Evolutionary conservation across 495 filamentous ascomycete genomes (phyloP), one percentile per base, ranked within the genome.

Genomic region (Penicillium simplicissimum): DNA sequence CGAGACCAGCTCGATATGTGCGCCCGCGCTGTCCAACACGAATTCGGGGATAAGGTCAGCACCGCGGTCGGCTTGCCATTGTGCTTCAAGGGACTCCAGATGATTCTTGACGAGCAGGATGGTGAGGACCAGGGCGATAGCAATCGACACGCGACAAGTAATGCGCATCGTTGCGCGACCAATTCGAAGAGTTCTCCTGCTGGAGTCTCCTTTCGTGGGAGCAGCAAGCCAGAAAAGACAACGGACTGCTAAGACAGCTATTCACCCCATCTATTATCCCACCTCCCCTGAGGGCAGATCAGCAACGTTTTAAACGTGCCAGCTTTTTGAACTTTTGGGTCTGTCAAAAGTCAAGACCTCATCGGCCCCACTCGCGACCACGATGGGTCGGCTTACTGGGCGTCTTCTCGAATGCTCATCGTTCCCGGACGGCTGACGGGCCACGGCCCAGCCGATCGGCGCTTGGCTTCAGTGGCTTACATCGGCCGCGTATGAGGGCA

Each of bases 1-100:
- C 57, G 68, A 69, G 66, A 71, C 68, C 64, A 69, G 66, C 66
- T 71, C 68, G 59, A 71, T 71, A 61, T 65, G 64, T 8, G 63
- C 59, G 45, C 60, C 61, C 3, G 40, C 66, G 31, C 61, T 52
- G 19, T 61, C 47, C 19, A 64, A 28, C 10, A 62, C 49, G 14
- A 56, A 60, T 42, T 63, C 54, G 3, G 49, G 36, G 6, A 31
- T 37, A 6, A 35, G 33, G 25, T 58, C 25, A 11, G n/a, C 14
- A 40, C 14, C 31, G 37, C 43, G 23, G 34, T 34, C 52, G 51
- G 48, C 21, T n/a, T 48, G 61, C 62, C 57, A 65, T 61, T 66
- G 47, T 40, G 60, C 52, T 19, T 56, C 23, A 28, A 71, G 53
- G 1, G 64, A 67, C 25, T 61, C 49, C 21, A 71, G 48, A 55